phyloP scores from a whole-genome alignment of 345 rosid genomes.

The Aurinia saxatilis region DNA sequence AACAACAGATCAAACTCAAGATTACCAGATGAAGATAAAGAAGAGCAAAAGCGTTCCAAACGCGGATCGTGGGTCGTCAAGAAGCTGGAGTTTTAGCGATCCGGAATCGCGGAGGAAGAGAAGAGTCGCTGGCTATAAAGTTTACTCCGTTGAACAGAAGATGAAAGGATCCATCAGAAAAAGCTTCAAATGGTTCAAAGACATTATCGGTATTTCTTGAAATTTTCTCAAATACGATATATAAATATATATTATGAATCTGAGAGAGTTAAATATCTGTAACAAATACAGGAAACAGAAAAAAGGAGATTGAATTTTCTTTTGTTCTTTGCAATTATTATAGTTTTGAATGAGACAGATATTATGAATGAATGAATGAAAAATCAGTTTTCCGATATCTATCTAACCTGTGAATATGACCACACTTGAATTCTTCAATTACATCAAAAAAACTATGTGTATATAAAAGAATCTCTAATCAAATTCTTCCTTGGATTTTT shows the following conservation, averaged over 20 bases:
- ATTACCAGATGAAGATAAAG: constrained; percentile 17
- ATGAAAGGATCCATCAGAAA: constrained; percentile 84
- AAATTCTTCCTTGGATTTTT: background rate
- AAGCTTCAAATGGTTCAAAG: constrained; percentile 88
- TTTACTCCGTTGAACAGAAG: constrained; percentile 75
- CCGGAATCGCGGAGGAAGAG: constrained; percentile 89
- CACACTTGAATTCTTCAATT: background rate
- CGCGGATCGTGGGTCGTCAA: constrained; percentile 23
- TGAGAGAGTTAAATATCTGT: constrained; percentile 14
- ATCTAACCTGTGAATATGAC: constrained; percentile 17
- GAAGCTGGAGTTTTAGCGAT: constrained; percentile 69
- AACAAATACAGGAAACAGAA: background rate
- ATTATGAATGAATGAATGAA: background rate
- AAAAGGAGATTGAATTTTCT: background rate
- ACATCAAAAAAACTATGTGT: constrained; percentile 1
- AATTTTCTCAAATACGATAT: background rate
- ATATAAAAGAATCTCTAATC: constrained; percentile 8
- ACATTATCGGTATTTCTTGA: constrained; percentile 26
- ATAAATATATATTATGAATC: background rate
- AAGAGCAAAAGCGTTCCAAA: constrained; percentile 29
- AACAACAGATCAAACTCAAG: constrained; percentile 7
- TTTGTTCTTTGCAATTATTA: background rate
- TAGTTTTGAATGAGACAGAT: constrained; percentile 14
- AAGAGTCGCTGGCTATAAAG: constrained; percentile 84
- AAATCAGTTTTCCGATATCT: constrained; percentile 4